Base-by-base conservation (phyloP, 805 yeast species). In the Saturnispora besseyi region DNA sequence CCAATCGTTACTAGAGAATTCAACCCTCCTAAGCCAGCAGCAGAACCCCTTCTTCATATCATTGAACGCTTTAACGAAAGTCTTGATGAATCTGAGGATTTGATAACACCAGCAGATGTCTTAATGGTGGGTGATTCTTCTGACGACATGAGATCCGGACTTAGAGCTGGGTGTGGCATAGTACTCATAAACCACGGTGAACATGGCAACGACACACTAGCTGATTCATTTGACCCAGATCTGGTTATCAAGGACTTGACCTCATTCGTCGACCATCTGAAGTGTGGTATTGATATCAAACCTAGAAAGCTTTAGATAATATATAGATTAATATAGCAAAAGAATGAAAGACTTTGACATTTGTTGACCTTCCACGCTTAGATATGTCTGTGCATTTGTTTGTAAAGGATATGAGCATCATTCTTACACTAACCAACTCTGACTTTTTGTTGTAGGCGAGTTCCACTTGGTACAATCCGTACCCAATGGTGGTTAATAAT, bases 81-180 rank as follows among this genome's bases (percentile, higher is more conserved):
- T 2, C 40, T 15, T 3, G 11, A 38, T 9, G 77, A 84, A 81
- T 70, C 68, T 1, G 46, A 32, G 5, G 37, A 28, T 8, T 11
- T 11, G 7, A 45, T 75, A 15, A 56, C 62, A 1, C 77, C 84
- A 0, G 55, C 62, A 15, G 67, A 75, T 37, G 53, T 82, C 30
- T 59, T 82, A 5, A 83, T 83, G 89, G 84, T 83, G 13, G 90
- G 90, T 11, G 89, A 83, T 59, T 82, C 88, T 0, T 62, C 70
- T 38, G 89, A 83, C 62, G 90, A 83, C 58, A 78, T 83, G 80
- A 64, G 57, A 40, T 77, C 85, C 30, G 89, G 87, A 3, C 60
- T 70, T 30, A 56, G 66, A n/a, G 88, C 89, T 1, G 88, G 88
- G 0, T 75, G 77, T 41, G 67, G 73, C 2, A 75, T 87, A 0